These are phyloP conservation scores for Sechiopsis laciniata DNA, from an alignment of 306 rosid species.

Conservation along the genomic window DNA sequence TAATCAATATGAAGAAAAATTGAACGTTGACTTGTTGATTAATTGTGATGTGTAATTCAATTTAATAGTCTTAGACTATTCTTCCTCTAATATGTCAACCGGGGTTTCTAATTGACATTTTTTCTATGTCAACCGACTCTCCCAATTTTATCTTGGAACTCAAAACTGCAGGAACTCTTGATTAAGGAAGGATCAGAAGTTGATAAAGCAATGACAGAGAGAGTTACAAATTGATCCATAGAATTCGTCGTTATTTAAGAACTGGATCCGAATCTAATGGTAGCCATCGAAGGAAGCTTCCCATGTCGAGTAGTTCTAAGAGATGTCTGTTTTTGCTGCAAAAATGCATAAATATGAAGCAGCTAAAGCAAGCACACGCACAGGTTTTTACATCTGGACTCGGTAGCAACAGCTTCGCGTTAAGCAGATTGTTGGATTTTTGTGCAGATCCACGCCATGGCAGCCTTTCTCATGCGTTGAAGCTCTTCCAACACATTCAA, in stretches of 20 bases:
- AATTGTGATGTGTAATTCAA: no score
- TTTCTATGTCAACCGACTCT: no score
- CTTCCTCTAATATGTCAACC: no score
- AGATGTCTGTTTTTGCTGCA: slow-evolving; percentile 50
- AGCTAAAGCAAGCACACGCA: slow-evolving; percentile 63
- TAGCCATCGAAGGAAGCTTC: background rate
- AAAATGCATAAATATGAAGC: slow-evolving; percentile 61
- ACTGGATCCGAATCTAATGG: background rate
- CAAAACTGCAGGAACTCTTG: no score
- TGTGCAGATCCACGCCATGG: slow-evolving; percentile 44
- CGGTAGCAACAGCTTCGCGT: slow-evolving; percentile 39
- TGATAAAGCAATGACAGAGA: background rate
- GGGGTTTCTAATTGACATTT: no score
- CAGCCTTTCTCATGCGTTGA: slow-evolving; percentile 40
- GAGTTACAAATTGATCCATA: background rate
- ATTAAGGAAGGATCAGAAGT: no score
- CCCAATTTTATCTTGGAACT: no score
- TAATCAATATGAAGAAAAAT: no score
- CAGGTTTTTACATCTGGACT: slow-evolving; percentile 50
- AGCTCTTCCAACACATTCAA: slow-evolving; percentile 46
- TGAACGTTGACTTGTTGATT: no score
- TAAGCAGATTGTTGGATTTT: slow-evolving; percentile 55
- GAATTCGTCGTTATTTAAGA: background rate
- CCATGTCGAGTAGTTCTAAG: slow-evolving; percentile 28
- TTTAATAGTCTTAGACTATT: no score